These are phyloP conservation scores for Collybia nuda DNA, from an alignment of 768 basidiomycete species.

Conservation along the genomic window DNA sequence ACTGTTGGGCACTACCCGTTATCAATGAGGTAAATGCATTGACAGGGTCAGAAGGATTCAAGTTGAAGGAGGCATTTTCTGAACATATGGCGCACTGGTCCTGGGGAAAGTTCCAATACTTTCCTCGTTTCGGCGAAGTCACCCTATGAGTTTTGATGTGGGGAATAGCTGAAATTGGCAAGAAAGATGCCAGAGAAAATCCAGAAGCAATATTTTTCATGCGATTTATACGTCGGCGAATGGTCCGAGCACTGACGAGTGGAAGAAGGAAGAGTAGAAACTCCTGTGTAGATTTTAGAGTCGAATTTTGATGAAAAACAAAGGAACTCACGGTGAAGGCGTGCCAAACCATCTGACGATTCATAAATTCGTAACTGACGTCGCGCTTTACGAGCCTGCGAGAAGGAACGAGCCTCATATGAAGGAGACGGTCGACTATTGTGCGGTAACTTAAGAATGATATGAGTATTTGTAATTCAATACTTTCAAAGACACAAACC, in stretches of 20 bases:
- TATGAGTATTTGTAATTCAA: neutral
- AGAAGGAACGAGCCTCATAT: constrained; percentile 73
- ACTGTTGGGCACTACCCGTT: constrained; percentile 7
- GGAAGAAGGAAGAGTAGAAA: constrained; percentile 93
- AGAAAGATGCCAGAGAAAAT: constrained; percentile 29
- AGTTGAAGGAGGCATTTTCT: constrained; percentile 65
- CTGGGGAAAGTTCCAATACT: constrained; percentile 65
- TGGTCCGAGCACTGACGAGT: constrained; percentile 65
- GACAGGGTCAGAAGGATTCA: constrained; percentile 53
- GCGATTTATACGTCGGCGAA: constrained; percentile 57
- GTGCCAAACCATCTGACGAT: constrained; percentile 99
- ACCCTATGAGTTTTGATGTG: neutral
- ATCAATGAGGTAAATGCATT: constrained; percentile 44
- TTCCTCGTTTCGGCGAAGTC: constrained; percentile 43
- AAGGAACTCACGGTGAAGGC: constrained; percentile 83
- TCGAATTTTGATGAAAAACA: neutral
- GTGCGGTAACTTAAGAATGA: constrained; percentile 71
- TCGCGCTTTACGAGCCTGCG: constrained; percentile 70
- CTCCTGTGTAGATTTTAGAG: constrained; percentile 61
- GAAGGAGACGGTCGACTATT: constrained; percentile 73
- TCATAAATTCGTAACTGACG: constrained; percentile 98
- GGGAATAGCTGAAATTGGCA: constrained; percentile 12
- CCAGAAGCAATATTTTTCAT: constrained; percentile 29
- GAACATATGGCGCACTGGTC: constrained; percentile 91
- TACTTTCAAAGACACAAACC: constrained; percentile 36